phyloP scores from a whole-genome alignment of 2,329 filamentous ascomycete genomes.

The Simplicillium aogashimaense region DNA sequence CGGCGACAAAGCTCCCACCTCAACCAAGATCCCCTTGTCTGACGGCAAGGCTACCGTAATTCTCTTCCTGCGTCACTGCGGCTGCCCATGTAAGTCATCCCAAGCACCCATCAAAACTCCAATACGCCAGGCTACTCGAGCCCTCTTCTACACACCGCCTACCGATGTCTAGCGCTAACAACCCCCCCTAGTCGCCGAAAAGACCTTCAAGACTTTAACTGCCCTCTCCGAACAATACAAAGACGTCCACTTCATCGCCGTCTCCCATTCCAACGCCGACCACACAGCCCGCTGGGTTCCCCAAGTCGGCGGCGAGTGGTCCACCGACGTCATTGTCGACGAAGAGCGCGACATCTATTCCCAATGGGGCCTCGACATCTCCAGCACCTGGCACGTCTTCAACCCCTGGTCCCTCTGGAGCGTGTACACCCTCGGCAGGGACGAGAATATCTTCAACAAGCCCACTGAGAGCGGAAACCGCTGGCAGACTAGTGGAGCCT shows the following conservation, averaged over 20 bases:
- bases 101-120: neutral
- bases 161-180: too few relatives aligned
- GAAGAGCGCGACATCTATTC: constrained; percentile 49
- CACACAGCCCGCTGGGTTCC: constrained; percentile 49
- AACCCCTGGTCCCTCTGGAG: constrained; percentile 45
- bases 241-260: constrained; percentile 46
- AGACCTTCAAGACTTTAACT: constrained; percentile 48
- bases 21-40: constrained; percentile 41
- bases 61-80: constrained; percentile 63
- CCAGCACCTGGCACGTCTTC: constrained; percentile 52
- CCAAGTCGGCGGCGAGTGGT: constrained; percentile 43
- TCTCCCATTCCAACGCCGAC: constrained; percentile 47
- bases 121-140: neutral
- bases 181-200: constrained; percentile 52
- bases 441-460: constrained; percentile 57
- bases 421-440: constrained; percentile 46
- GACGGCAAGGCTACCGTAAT: constrained; percentile 48
- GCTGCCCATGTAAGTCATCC: constrained; percentile 56
- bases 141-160: neutral
- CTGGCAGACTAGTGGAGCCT: constrained; percentile 61
- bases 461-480: constrained; percentile 54
- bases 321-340: constrained; percentile 51
- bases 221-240: constrained; percentile 38
- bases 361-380: constrained; percentile 55
- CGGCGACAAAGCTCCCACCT: constrained; percentile 45